Base-by-base conservation (phyloP, 768 basidiomycete species). In the Tricholoma saponaceum region DNA sequence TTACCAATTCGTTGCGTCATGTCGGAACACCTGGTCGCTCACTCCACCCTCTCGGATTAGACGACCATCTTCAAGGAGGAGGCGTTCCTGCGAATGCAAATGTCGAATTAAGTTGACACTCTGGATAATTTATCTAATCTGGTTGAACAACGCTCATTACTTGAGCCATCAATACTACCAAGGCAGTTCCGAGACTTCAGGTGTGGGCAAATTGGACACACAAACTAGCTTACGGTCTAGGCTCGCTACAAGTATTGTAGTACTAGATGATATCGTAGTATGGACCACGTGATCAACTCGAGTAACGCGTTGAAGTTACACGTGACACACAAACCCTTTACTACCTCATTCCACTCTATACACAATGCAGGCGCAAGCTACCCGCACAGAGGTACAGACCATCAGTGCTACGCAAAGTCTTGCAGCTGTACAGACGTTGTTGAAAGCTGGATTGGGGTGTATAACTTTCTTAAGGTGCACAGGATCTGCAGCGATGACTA, bases 391-490 rank as follows among this genome's bases (percentile, higher is more conserved):
- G 53, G 70, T 70, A 16, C 74, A 85, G 66, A 67, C 74, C n/a
- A 77, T 85, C 28, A 83, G 72, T 28, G 77, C 74, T 14, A 74
- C 73, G 2, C 86, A 89, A 60, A 91, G 89, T 64, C 71, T 90
- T 53, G 79, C 81, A 41, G 84, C 85, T 18, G 82, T 92, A 10
- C 82, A 91, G 64, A 90, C 88, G 10, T 74, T 92, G 43, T 73
- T 92, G 5, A 79, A 78, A 58, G 88, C 90, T 8, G 86, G 88
- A 9, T 69, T 92, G 44, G 88, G 88, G 0, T 88, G 88, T 55
- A 89, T 92, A 55, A 83, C 89, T 14, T 92, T 86, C 69, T 71
- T 92, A 57, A 83, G 90, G 90, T 84, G 61, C 30, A 58, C 39
- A 9, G 25, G 3, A 33, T 16, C 16, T 32, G 13, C 9, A 20